Percentiles rank a stretch among this genome's conserved stretches.
Conservation (phyloP, 805 yeast genomes). For the Metschnikowia baotianmanensis region DNA sequence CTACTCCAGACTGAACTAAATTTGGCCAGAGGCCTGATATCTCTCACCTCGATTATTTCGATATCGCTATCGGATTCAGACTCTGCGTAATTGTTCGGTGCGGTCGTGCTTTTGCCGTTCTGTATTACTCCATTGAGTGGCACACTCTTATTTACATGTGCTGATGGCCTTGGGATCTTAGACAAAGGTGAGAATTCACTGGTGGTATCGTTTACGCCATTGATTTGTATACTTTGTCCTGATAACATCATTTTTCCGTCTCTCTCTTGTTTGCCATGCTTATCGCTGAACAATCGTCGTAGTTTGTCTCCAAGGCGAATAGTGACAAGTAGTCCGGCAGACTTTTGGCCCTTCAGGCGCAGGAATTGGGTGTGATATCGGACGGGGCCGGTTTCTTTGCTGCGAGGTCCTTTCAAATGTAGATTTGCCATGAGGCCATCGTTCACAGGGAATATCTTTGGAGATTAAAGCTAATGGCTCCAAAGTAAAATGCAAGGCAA, state of each 20-base stretch:
- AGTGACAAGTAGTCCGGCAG: constrained; percentile 11
- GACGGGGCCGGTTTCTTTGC: constrained; percentile 11
- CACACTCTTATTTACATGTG: too few relatives aligned
- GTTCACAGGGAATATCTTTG: background rate
- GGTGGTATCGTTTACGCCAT: too few relatives aligned
- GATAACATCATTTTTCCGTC: background rate
- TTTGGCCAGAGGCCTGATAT: background rate
- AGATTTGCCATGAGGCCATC: constrained; percentile 14
- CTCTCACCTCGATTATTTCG: constrained; percentile 18
- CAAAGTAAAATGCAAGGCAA: too few relatives aligned
- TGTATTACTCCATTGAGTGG: background rate
- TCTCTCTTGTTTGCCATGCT: background rate
- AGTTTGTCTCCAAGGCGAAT: constrained; percentile 12
- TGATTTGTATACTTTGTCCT: too few relatives aligned
- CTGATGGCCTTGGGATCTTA: too few relatives aligned
- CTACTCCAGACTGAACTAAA: background rate
- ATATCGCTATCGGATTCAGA: constrained; percentile 14
- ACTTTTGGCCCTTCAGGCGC: constrained; percentile 9
- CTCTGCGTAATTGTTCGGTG: background rate
- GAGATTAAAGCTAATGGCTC: too few relatives aligned
- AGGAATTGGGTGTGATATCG: constrained; percentile 9
- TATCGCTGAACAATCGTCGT: constrained; percentile 4
- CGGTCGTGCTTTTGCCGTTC: background rate
- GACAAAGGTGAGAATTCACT: too few relatives aligned
- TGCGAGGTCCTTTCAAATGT: constrained; percentile 17